Evolutionary conservation across 768 basidiomycete species (phyloP).

Genomic region (Leccinellum luteum): DNA sequence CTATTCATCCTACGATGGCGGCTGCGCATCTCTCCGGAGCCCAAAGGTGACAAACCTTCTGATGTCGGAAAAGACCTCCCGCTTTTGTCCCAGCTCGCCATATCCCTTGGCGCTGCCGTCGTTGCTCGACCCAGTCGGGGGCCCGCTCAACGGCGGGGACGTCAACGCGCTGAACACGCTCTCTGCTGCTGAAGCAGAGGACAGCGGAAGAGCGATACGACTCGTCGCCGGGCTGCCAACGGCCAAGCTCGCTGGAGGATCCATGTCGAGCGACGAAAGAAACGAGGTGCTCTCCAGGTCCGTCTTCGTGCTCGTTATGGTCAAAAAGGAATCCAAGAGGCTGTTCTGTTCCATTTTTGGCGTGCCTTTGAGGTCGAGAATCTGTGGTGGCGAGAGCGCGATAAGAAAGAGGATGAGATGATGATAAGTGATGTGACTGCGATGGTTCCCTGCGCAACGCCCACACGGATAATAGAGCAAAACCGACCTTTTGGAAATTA

Average conservation of each 20-base stretch:
- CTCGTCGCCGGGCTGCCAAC: conserved; percentile 66
- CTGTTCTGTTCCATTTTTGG: conserved; percentile 83
- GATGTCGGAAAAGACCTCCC: conserved; percentile 88
- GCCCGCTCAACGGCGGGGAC: conserved; percentile 62
- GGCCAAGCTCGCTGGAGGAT: conserved; percentile 61
- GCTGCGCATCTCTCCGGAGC: conserved; percentile 63
- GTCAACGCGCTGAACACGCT: conserved; percentile 55
- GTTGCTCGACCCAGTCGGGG: conserved; percentile 58
- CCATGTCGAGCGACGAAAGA: conserved; percentile 94
- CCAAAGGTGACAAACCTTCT: conserved; percentile 88
- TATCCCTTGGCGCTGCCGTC: conserved; percentile 40
- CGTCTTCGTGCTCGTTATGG: conserved; percentile 87
- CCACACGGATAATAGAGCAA: not conserved
- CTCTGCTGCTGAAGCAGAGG: conserved; percentile 39
- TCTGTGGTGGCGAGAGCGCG: conserved; percentile 44
- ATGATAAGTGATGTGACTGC: not conserved
- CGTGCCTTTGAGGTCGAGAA: conserved; percentile 93
- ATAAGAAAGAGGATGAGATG: not conserved
- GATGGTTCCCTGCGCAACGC: not conserved
- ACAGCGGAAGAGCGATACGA: conserved; percentile 52
- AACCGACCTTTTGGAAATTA: conserved; percentile 94
- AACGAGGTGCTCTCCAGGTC: conserved; percentile 91
- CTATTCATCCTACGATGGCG: conserved; percentile 10
- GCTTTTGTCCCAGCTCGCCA: conserved; percentile 44
- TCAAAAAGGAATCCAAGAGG: conserved; percentile 87